Conservation (phyloP, 2,329 filamentous ascomycete genomes). For the Hypocrella siamensis region DNA sequence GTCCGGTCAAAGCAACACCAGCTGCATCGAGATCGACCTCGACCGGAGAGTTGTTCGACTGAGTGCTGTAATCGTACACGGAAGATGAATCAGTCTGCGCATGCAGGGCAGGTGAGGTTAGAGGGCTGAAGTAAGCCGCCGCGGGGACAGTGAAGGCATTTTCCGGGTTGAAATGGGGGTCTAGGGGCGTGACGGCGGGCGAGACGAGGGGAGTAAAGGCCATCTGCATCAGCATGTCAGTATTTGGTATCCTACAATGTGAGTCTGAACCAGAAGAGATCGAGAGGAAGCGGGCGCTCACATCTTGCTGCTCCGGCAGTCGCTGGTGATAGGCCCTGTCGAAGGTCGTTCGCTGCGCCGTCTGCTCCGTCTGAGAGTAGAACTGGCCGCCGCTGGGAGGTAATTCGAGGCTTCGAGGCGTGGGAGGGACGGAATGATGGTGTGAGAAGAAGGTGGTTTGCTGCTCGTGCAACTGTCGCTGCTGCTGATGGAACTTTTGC, state of each 20-base stretch:
- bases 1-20: constrained; percentile 17
- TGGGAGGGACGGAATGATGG: constrained; percentile 55
- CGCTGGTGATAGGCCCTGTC: constrained; percentile 48
- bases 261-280: background rate
- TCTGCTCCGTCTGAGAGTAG: constrained; percentile 41
- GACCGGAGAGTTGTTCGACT: constrained; percentile 35
- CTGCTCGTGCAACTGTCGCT: constrained; percentile 41
- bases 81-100: constrained; percentile 44
- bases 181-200: constrained; percentile 69
- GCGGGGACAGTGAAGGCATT: constrained; percentile 46
- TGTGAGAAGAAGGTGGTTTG: constrained; percentile 38
- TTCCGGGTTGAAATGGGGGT: constrained; percentile 50
- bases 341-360: constrained; percentile 41
- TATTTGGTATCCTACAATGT: too few species aligned
- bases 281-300: constrained; percentile 15
- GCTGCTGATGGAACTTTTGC: constrained; percentile 45
- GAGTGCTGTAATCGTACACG: constrained; percentile 28
- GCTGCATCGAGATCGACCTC: constrained; percentile 39
- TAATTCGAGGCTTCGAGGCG: constrained; percentile 68
- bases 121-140: constrained; percentile 64
- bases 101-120: constrained; percentile 67
- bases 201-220: constrained; percentile 69
- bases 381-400: constrained; percentile 41
- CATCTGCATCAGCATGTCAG: constrained; percentile 36
- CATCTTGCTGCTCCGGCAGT: constrained; percentile 55